Evolutionary conservation across 129 eudicot genomes (phyloP), one percentile per base, ranked within the genome.

Genomic region (Sambucus nigra): DNA sequence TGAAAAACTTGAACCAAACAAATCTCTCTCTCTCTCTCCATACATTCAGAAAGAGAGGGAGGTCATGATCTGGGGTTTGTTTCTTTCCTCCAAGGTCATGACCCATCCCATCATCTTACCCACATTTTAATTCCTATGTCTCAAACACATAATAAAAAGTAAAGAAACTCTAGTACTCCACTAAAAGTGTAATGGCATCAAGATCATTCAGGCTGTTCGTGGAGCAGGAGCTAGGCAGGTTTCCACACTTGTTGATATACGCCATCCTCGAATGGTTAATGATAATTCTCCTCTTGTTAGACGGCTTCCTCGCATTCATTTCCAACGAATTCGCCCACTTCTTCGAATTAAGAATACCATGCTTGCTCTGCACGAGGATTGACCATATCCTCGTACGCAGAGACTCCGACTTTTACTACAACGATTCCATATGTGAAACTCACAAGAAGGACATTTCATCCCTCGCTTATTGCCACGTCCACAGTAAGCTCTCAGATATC

Each of bases 381-480:
- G 93, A 88, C 53, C 92, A 80, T 15, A 32, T 83, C 32, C 56
- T 83, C 1, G 63, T 67, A 6, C 65, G 59, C 9, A 54, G 64
- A 15, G 61, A 58, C 57, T 56, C 77, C 1, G 48, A 65, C 16
- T 77, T 66, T 49, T 74, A 69, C 72, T 78, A 80, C 75, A 73
- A 88, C 18, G 71, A 73, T 26, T 72, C 97, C 14, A 63, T 88
- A 28, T 88, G 95, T 17, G 92, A 84, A 61, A 72, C 60, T 22
- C 97, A 88, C 81, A 88, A 84, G 61, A 81, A 60, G 66, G 82
- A 80, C 42, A 74, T 88, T n/a, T 88, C 97, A 0, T 66, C 93
- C 32, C 82, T 88, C 47, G 97, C 97, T 11, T 81, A 80, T 39
- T 88, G 97, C 51, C 85, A 78, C 14, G 78, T 73, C 12, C 97